phyloP scores from a whole-genome alignment of 2,329 filamentous ascomycete species.

The Fusarium buharicum region DNA sequence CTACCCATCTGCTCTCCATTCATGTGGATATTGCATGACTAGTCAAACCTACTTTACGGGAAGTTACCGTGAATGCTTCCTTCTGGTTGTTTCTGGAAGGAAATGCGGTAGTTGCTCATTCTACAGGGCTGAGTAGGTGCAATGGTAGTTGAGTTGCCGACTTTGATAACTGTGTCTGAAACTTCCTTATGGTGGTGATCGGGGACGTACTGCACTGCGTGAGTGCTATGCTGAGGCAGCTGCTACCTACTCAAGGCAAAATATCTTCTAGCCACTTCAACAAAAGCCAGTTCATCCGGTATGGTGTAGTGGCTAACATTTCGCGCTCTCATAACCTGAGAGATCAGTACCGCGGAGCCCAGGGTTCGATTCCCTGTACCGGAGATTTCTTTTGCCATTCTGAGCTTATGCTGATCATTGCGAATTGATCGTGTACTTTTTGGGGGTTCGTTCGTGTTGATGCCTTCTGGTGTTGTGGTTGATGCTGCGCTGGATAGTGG shows the following conservation, averaged over 20 bases:
- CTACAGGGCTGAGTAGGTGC: slow-evolving; percentile 8
- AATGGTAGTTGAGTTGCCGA: neutral
- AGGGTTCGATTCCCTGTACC: too few relatives aligned
- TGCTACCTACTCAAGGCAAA: neutral
- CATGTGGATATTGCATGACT: slow-evolving; percentile 29
- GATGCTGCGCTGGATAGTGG: too few relatives aligned
- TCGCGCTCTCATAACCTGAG: slow-evolving; percentile 44
- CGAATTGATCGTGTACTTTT: too few relatives aligned
- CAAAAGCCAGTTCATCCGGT: slow-evolving; percentile 29
- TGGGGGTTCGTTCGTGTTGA: too few relatives aligned
- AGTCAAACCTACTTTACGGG: slow-evolving; percentile 26
- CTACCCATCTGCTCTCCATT: slow-evolving; percentile 19
- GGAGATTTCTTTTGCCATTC: too few relatives aligned
- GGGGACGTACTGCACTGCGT: too few relatives aligned
- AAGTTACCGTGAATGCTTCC: slow-evolving; percentile 19
- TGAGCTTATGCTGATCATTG: too few relatives aligned
- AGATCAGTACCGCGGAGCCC: slow-evolving; percentile 1
- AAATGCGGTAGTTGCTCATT: slow-evolving; percentile 6
- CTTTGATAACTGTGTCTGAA: too few relatives aligned
- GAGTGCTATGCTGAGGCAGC: too few relatives aligned
- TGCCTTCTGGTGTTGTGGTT: too few relatives aligned
- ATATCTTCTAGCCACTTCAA: too few relatives aligned
- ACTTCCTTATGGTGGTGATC: too few relatives aligned
- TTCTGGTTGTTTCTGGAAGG: slow-evolving; percentile 29
- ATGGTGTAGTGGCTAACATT: slow-evolving; percentile 48